Evolutionary conservation across 768 basidiomycete species (phyloP), one percentile per base, ranked within the genome.

Genomic region (Russula foetens): DNA sequence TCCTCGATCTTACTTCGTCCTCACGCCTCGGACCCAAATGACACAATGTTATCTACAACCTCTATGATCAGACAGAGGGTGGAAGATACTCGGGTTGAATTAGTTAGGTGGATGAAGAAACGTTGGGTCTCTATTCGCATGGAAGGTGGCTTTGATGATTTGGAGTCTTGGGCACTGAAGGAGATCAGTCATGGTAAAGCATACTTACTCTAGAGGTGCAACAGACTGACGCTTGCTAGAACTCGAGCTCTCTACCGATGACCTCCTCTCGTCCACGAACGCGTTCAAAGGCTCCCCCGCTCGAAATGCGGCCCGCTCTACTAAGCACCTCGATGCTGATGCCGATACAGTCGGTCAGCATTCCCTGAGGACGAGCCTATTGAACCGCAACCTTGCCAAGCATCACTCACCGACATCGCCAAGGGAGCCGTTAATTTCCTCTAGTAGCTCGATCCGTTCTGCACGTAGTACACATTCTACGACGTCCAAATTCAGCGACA

Each of bases 91-190:
- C 81, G 79, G 1, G 69, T 84, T 59, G 85, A 86, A 43, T 71
- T 94, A 31, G 69, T 90, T 0, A 75, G 76, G 45, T 94, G 90
- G 81, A 81, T 98, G 58, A 82, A 83, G 8, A 84, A 84, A 60
- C 81, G 88, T 4, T 97, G 92, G 92, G 68, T 86, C 47, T 79
- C 76, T 14, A 81, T 93, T 29, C 79, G 86, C 14, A 83, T 86
- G 51, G 84, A 84, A 53, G 82, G 83, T n/a, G 91, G 90, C 0
- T 96, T 98, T 67, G 85, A 88, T 53, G 69, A 73, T 4, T 77
- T 98, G n/a, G 92, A 96, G 51, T 80, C 79, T 4, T 97, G 92
- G 92, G 84, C 88, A 0, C 70, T 95, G 56, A 87, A 92, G 70
- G 96, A 98, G 69, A 92, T 98, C 43, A 81, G 84, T 44, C 83